phyloP scores from a whole-genome alignment of 2,329 filamentous ascomycete genomes.

The Ambrosiella beaveri region DNA sequence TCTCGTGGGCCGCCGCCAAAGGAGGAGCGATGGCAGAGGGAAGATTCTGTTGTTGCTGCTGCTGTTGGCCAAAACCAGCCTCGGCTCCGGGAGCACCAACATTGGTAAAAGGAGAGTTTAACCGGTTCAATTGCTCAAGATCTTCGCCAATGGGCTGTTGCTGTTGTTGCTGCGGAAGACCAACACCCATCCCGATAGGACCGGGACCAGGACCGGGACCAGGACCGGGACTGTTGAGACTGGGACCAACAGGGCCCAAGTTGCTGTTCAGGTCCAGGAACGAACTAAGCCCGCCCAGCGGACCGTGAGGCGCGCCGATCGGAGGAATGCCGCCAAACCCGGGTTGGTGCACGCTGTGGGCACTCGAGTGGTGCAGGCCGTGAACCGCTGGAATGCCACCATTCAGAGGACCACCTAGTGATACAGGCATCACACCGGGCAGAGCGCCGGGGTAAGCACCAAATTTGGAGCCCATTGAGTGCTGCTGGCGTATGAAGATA shows the following conservation, averaged over 20 bases:
- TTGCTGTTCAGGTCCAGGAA: background rate
- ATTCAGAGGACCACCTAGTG: background rate
- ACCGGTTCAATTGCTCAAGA: background rate
- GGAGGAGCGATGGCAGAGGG: background rate
- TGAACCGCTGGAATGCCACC: slow-evolving; percentile 7
- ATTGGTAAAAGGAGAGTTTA: background rate
- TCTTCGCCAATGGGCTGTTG: background rate
- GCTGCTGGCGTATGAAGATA: slow-evolving; percentile 58
- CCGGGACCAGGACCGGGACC: background rate
- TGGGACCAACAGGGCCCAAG: background rate
- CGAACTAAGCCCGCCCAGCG: background rate
- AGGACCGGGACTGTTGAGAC: background rate
- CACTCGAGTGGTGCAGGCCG: slow-evolving; percentile 72
- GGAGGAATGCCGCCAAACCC: slow-evolving; percentile 70
- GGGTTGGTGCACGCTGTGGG: slow-evolving; percentile 89
- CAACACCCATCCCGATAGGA: background rate
- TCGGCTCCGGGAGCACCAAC: background rate
- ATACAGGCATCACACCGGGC: background rate
- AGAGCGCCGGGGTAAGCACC: background rate
- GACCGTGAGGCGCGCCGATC: background rate
- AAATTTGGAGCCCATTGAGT: slow-evolving; percentile 46
- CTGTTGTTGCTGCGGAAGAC: background rate
- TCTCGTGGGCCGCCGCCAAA: background rate
- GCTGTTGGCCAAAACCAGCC: too few relatives aligned
- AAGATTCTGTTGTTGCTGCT: background rate